Conservation (phyloP, 495 filamentous ascomycete species). For the Trichocladium antarcticum region DNA sequence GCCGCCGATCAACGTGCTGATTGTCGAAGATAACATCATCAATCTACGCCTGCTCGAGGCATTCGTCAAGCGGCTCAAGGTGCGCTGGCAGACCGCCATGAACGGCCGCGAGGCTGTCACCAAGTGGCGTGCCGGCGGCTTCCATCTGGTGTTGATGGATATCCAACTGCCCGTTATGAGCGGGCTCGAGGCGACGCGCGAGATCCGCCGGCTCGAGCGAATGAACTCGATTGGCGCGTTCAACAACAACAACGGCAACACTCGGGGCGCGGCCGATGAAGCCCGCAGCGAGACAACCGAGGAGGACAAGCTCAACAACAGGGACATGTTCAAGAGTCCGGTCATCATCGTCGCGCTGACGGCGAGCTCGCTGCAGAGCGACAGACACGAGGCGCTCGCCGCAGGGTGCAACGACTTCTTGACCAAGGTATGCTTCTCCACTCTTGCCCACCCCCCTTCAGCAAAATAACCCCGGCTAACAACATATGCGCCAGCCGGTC, state of each 20-base stretch:
- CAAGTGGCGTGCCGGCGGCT: slow-evolving; percentile 91
- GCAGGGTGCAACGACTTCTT: slow-evolving; percentile 98
- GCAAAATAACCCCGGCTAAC: slow-evolving; percentile 3
- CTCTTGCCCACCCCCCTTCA: slow-evolving; percentile 2
- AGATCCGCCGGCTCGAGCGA: slow-evolving; percentile 82
- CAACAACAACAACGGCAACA: background rate
- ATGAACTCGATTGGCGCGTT: slow-evolving; percentile 87
- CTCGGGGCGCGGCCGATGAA: slow-evolving; percentile 25
- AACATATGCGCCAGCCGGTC: slow-evolving; percentile 55
- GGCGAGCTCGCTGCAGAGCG: slow-evolving; percentile 82
- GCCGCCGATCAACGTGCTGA: slow-evolving; percentile 92
- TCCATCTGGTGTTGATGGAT: slow-evolving; percentile 96
- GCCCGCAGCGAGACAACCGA: slow-evolving; percentile 29
- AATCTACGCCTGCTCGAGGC: slow-evolving; percentile 87
- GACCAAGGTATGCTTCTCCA: slow-evolving; percentile 65
- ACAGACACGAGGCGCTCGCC: slow-evolving; percentile 86
- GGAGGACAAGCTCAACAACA: slow-evolving; percentile 59
- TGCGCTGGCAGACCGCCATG: slow-evolving; percentile 94
- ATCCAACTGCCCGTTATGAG: slow-evolving; percentile 98
- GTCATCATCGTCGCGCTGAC: slow-evolving; percentile 98
- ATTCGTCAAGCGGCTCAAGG: slow-evolving; percentile 92
- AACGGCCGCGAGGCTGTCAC: slow-evolving; percentile 84
- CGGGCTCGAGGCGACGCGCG: slow-evolving; percentile 89
- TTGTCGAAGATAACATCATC: slow-evolving; percentile 98
- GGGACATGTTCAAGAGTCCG: slow-evolving; percentile 78